Evolutionary conservation across 306 rosid species (phyloP), one percentile per base, ranked within the genome.

Genomic region (Pyrus betulifolia): DNA sequence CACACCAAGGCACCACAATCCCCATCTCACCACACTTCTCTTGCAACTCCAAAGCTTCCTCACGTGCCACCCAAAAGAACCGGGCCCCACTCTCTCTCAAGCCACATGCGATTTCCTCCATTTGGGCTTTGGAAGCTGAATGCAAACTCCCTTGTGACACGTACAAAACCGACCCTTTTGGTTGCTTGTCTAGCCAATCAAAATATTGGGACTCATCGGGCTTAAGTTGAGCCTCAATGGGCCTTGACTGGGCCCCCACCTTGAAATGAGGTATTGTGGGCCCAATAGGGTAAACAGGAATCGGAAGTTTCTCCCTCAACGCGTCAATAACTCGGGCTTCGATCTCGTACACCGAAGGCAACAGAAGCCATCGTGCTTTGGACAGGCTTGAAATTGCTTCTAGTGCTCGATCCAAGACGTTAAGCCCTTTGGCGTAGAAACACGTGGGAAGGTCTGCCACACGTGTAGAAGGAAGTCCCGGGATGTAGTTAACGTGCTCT

Each of bases 1-100:
- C 70, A 60, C 83, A 80, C 83, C 83, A 67, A 4, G 83, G 65
- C 66, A 80, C 65, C 63, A 74, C 79, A 45, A 74, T 6, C n/a
- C 83, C 83, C 40, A 44, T 11, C 38, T 57, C 74, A 38, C 67
- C 90, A 90, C 74, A 49, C 45, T 9, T 42, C 45, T 42, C 12
- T 42, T 60, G 66, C 49, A 54, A 5, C 78, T 78, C 23, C 67
- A 86, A 25, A 33, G 87, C 45, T 61, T 88, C 89, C 0, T 77
- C 85, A 9, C 92, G 82, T 40, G 87, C 83, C 82, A 83, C 91
- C 87, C 90, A 90, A 8, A 90, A 62, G 74, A 69, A 88, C 6
- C 80, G 70, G 33, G 78, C 19, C 0, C 66, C 62, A 9, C 86
- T 83, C 4, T n/a, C 28, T 17, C 67, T 81, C 42, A 90, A 49